Evolutionary conservation across 768 basidiomycete genomes (phyloP).

Genomic region (Saitozyma podzolica): DNA sequence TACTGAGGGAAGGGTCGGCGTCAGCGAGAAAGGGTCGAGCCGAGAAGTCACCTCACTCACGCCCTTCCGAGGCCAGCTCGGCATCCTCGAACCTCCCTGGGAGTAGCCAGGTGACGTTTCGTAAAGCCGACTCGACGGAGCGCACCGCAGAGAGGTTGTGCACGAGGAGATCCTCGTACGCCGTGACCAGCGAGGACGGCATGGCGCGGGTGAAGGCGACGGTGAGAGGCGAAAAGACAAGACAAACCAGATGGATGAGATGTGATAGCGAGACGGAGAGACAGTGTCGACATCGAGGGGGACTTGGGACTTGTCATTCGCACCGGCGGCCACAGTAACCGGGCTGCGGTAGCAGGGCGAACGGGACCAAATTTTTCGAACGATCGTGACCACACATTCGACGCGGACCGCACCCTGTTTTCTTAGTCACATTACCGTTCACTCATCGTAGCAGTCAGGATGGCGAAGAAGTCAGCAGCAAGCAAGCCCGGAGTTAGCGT

Average conservation of each 20-base stretch:
- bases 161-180: slow-evolving; percentile 78
- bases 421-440: too few species aligned
- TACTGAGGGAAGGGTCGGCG: slow-evolving; percentile 57
- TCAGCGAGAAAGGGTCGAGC: background rate
- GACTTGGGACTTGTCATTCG: too few species aligned
- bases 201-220: background rate
- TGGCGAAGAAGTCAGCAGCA: slow-evolving; percentile 2
- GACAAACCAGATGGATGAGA: too few species aligned
- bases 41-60: slow-evolving; percentile 60
- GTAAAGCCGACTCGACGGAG: slow-evolving; percentile 80
- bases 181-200: slow-evolving; percentile 12
- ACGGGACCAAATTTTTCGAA: too few species aligned
- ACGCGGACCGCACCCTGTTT: too few species aligned
- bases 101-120: slow-evolving; percentile 91
- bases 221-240: too few species aligned
- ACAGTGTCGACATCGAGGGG: too few species aligned
- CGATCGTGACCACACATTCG: too few species aligned
- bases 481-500: background rate
- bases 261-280: too few species aligned
- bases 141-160: slow-evolving; percentile 82
- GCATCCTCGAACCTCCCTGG: slow-evolving; percentile 97
- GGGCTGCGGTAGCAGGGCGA: too few species aligned
- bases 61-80: slow-evolving; percentile 87
- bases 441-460: background rate
- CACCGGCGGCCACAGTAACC: too few species aligned